Evolutionary conservation across 2,329 filamentous ascomycete species (phyloP).

Genomic region (Sarocladium oryzae): DNA sequence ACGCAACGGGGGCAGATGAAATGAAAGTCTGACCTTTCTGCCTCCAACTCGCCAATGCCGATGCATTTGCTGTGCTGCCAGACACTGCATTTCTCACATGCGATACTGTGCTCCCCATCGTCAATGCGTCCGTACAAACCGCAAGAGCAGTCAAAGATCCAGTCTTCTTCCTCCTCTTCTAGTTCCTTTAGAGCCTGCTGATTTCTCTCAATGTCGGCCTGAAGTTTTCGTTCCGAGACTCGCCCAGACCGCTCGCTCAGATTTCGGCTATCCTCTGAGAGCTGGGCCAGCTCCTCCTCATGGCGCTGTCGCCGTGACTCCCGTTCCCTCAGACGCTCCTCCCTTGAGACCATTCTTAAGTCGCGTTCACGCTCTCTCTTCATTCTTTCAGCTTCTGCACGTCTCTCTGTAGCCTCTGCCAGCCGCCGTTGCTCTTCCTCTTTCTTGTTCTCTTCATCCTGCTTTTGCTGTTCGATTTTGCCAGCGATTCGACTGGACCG

Average conservation of each 20-base stretch:
- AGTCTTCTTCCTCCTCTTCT: slow-evolving; percentile 69
- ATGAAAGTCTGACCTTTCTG: slow-evolving; percentile 78
- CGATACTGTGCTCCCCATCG: slow-evolving; percentile 87
- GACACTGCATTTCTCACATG: slow-evolving; percentile 87
- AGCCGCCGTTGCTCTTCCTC: slow-evolving; percentile 44
- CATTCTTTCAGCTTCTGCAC: slow-evolving; percentile 55
- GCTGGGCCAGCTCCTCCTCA: slow-evolving; percentile 72
- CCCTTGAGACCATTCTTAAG: slow-evolving; percentile 73
- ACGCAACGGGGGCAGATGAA: slow-evolving; percentile 79
- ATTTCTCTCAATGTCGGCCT: slow-evolving; percentile 73
- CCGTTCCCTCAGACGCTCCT: slow-evolving; percentile 78
- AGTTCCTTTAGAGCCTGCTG: slow-evolving; percentile 70
- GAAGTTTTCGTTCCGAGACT: slow-evolving; percentile 72
- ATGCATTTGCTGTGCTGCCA: slow-evolving; percentile 97
- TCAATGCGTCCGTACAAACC: slow-evolving; percentile 88
- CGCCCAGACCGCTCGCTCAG: slow-evolving; percentile 49
- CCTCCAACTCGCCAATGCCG: slow-evolving; percentile 69
- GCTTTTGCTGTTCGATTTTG: slow-evolving; percentile 70
- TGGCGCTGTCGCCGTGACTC: slow-evolving; percentile 77
- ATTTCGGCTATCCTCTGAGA: slow-evolving; percentile 69
- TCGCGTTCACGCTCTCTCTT: slow-evolving; percentile 68
- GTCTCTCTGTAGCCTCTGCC: slow-evolving; percentile 60
- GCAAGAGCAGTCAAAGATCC: slow-evolving; percentile 93
- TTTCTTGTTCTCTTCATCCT: slow-evolving; percentile 64
- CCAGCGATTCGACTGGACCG: slow-evolving; percentile 82